phyloP scores from a whole-genome alignment of 1,284 basidiomycete genomes.

The Moniliophthora roreri region DNA sequence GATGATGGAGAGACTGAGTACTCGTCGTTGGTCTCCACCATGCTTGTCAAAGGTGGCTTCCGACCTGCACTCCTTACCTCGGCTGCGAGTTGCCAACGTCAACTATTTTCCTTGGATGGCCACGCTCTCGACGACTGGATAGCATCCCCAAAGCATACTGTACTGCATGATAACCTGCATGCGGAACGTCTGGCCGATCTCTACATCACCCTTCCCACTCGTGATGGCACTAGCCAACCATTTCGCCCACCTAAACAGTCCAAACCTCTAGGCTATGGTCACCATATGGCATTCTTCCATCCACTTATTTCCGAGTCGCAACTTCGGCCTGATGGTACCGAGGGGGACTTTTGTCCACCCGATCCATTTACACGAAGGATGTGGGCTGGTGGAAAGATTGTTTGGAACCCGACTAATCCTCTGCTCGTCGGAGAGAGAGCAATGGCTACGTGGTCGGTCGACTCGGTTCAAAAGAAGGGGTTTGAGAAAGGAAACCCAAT shows the following conservation, averaged over 20 bases:
- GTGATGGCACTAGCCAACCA: slow-evolving; percentile 49
- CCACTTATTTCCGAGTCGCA: slow-evolving; percentile 56
- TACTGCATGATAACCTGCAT: slow-evolving; percentile 44
- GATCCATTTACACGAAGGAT: slow-evolving; percentile 75
- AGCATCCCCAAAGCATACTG: slow-evolving; percentile 38
- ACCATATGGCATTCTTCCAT: slow-evolving; percentile 78
- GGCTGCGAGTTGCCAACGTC: neutral
- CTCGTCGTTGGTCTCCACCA: too few species aligned
- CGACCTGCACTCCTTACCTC: too few species aligned
- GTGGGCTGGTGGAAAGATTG: slow-evolving; percentile 81
- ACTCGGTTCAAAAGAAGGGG: slow-evolving; percentile 64
- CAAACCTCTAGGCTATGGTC: slow-evolving; percentile 54
- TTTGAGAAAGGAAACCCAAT: slow-evolving; percentile 58
- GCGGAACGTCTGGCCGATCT: slow-evolving; percentile 57
- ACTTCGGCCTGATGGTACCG: slow-evolving; percentile 72
- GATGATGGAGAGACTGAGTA: too few species aligned
- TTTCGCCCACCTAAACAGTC: slow-evolving; percentile 41
- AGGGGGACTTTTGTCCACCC: slow-evolving; percentile 70
- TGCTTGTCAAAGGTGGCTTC: too few species aligned
- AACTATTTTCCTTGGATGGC: neutral
- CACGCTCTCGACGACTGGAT: slow-evolving; percentile 52
- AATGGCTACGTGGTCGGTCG: slow-evolving; percentile 49
- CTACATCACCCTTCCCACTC: slow-evolving; percentile 70
- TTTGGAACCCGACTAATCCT: slow-evolving; percentile 52
- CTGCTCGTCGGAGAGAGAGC: slow-evolving; percentile 59